These are phyloP conservation scores for Danielia oregonensis DNA, from an alignment of 805 yeast species.

Conservation along the genomic window DNA sequence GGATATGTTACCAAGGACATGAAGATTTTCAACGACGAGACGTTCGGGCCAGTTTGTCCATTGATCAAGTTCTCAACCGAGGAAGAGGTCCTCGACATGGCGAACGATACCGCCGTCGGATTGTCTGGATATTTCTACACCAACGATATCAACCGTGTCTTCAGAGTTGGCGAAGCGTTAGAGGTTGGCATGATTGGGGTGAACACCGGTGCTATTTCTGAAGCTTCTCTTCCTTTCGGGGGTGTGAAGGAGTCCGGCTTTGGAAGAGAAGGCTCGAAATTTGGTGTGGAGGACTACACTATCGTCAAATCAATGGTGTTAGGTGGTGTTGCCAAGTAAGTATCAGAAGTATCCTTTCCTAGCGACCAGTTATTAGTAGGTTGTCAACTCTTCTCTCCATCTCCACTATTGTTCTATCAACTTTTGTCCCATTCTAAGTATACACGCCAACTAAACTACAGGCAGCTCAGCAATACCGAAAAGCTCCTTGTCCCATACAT, in stretches of 20 bases:
- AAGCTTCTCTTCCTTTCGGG: conserved; percentile 67
- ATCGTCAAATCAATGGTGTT: conserved; percentile 62
- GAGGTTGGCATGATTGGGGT: conserved; percentile 82
- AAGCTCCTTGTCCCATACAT: too few species aligned
- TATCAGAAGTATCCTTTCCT: too few species aligned
- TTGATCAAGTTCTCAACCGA: conserved; percentile 60
- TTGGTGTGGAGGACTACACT: conserved; percentile 72
- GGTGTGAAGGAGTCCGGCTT: conserved; percentile 77
- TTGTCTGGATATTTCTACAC: conserved; percentile 76
- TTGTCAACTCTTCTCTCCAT: too few species aligned
- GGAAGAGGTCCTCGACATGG: conserved; percentile 57
- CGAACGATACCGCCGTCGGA: conserved; percentile 69
- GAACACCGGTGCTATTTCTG: conserved; percentile 72
- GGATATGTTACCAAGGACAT: conserved; percentile 57
- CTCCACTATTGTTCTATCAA: too few species aligned
- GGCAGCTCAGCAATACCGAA: too few species aligned
- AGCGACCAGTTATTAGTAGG: too few species aligned
- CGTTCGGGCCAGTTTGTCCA: conserved; percentile 80
- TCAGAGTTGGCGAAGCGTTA: conserved; percentile 62
- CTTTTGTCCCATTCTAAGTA: too few species aligned
- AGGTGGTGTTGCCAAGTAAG: conserved; percentile 21
- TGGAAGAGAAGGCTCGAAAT: conserved; percentile 76
- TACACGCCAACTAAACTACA: too few species aligned
- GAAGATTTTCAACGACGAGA: conserved; percentile 62
- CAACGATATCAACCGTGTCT: conserved; percentile 47